A percentile compares a stretch with the other conserved stretches of the same genome.
Evolutionary conservation across 208 protist species (phyloP).

Genomic region (Balamuthia mandrillaris): DNA sequence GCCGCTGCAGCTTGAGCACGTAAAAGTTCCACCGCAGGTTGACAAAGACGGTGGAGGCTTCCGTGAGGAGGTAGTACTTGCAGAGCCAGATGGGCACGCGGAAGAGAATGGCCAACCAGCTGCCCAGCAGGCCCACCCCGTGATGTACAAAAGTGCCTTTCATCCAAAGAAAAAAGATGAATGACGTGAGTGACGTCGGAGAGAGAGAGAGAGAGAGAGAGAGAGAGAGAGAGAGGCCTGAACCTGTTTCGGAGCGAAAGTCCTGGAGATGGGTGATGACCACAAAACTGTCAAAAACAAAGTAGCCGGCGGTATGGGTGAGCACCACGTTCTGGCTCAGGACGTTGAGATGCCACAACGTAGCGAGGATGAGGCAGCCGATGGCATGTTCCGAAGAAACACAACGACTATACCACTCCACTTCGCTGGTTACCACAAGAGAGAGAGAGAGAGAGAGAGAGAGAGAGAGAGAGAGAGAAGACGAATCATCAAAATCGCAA

Average conservation of each 20-base stretch:
- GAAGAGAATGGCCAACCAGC: not conserved
- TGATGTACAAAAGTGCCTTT: not conserved
- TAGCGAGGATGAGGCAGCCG: not conserved
- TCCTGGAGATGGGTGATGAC: constrained; percentile 14
- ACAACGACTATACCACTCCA: constrained; percentile 25
- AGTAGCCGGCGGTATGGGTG: constrained; percentile 23
- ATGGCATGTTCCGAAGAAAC: constrained; percentile 15
- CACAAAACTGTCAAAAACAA: constrained; percentile 21
- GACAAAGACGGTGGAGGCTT: constrained; percentile 16
- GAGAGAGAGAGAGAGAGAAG: not conserved
- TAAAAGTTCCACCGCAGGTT: constrained; percentile 37
- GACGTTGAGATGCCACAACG: constrained; percentile 25
- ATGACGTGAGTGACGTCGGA: too few relatives aligned
- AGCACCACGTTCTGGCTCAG: constrained; percentile 1
- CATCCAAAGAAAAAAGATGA: too few relatives aligned
- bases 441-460: not conserved
- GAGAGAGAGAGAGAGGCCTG: too few relatives aligned
- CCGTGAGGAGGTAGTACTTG: constrained; percentile 10
- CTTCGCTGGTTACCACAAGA: not conserved
- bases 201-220: too few relatives aligned
- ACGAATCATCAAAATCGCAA: not conserved
- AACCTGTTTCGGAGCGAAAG: not conserved
- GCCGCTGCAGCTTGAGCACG: not conserved
- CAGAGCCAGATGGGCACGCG: not conserved
- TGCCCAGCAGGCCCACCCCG: not conserved